These are phyloP conservation scores for Elaeis oleifera DNA, from an alignment of 202 grass and related monocot species.

Conservation along the genomic window DNA sequence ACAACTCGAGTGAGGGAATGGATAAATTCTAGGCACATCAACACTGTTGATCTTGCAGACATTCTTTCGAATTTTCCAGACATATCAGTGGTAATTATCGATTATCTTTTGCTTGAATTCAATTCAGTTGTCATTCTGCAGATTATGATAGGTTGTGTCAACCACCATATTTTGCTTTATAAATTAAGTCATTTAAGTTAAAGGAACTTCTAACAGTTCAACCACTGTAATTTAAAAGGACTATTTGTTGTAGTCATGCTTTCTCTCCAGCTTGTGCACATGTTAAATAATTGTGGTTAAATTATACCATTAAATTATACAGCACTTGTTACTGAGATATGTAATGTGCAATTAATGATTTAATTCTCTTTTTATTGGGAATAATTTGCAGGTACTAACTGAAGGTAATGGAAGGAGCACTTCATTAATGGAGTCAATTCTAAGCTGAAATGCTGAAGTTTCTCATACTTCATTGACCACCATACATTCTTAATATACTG, in stretches of 20 bases:
- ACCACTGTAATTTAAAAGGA: too few relatives aligned
- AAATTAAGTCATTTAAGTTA: too few relatives aligned
- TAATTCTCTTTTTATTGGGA: background rate
- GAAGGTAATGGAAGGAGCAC: constrained; percentile 54
- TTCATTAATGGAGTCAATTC: too few relatives aligned
- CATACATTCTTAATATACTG: constrained; percentile 12
- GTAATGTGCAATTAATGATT: background rate
- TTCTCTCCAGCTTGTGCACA: too few relatives aligned
- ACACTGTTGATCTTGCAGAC: constrained; percentile 49
- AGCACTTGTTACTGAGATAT: constrained; percentile 10
- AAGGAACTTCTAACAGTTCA: too few relatives aligned
- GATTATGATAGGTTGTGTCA: background rate
- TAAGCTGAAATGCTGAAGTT: too few relatives aligned
- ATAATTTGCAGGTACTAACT: constrained; percentile 61
- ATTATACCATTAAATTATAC: too few relatives aligned
- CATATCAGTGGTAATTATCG: constrained; percentile 52
- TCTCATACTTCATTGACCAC: too few relatives aligned
- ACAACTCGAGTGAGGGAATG: constrained; percentile 58
- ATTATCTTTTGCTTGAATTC: constrained; percentile 14
- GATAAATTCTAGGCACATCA: constrained; percentile 52
- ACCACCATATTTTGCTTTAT: too few relatives aligned
- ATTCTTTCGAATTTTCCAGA: constrained; percentile 71
- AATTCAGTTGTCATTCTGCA: too few relatives aligned
- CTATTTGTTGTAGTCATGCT: too few relatives aligned
- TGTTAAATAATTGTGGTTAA: too few relatives aligned